Conservation (phyloP, 192 early-diverging fungal genomes). For the Entomortierella lignicola region DNA sequence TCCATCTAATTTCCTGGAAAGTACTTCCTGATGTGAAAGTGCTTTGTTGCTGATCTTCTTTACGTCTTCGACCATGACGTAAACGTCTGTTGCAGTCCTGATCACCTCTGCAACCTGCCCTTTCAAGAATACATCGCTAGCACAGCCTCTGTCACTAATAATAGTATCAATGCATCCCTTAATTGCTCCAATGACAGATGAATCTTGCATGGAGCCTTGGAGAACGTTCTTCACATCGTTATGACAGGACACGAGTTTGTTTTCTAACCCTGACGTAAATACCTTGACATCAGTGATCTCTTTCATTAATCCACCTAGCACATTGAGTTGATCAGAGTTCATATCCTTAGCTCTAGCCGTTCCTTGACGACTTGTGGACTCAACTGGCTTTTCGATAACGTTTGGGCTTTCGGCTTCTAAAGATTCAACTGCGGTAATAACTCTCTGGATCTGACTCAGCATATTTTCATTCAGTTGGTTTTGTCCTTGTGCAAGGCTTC, state of each 20-base stretch:
- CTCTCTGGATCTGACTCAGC: slow-evolving; percentile 6
- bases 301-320: background rate
- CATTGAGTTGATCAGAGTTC: slow-evolving; percentile 9
- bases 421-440: slow-evolving; percentile 3
- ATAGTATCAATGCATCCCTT: background rate
- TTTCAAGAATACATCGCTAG: background rate
- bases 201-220: slow-evolving; percentile 13
- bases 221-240: slow-evolving; percentile 7
- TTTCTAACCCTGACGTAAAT: background rate
- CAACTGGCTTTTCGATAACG: background rate
- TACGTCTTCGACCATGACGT: slow-evolving; percentile 7
- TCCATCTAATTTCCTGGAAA: slow-evolving; percentile 1
- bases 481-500: slow-evolving; percentile 6
- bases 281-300: background rate
- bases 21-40: slow-evolving; percentile 1
- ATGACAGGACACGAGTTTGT: background rate
- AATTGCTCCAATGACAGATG: background rate
- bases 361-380: background rate
- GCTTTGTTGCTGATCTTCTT: slow-evolving; percentile 6
- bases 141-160: background rate
- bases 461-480: slow-evolving; percentile 2
- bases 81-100: background rate
- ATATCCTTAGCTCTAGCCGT: background rate
- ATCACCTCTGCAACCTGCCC: slow-evolving; percentile 1
- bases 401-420: background rate